Evolutionary conservation across 2,329 filamentous ascomycete species (phyloP), one percentile per base, ranked within the genome.

Genomic region (Exophiala xenobiotica): DNA sequence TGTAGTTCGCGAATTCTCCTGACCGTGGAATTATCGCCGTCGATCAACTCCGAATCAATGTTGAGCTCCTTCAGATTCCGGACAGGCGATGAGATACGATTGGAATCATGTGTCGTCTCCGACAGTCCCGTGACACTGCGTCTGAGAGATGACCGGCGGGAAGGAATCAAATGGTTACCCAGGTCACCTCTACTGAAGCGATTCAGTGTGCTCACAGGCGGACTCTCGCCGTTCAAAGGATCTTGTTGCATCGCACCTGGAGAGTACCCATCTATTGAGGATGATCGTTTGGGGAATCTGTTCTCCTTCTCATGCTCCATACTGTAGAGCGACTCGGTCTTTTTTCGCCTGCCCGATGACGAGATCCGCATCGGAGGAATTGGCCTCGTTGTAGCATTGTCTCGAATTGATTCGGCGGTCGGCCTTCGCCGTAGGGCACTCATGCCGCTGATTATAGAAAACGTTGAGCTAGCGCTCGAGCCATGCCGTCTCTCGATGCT

Each of bases 41-140:
- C 72, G 6, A 66, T 66, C 27, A 68, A 62, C 9, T 68, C 69
- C 42, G 67, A 64, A 16, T 73, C 69, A 38, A 68, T 63, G 45
- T 72, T 68, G 26, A 66, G 65, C 47, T 73, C 70, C 54, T 64
- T 71, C 53, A 67, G 68, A 40, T 66, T 66, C 44, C 69, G 64
- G 52, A 65, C 72, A 42, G 74, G 70, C 24, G 70, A 70, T 51
- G 67, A 81, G 19, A 80, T 73, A 47, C 76, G 6, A 75, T 75
- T 1, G 79, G 75, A 61, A 80, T 66, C 48, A 65, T 71, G 60
- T 73, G 86, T 44, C 80, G 74, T 27, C 88, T 70, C 29, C 85
- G 89, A 1, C 85, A 90, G 49, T 87, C 85, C 49, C 85, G 78
- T 6, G 6, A 49, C 42, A 33, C 56, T 56, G 7, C 65, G 69